Evolutionary conservation across 495 filamentous ascomycete genomes (phyloP), one percentile per base, ranked within the genome.

Genomic region (Podospora didyma): DNA sequence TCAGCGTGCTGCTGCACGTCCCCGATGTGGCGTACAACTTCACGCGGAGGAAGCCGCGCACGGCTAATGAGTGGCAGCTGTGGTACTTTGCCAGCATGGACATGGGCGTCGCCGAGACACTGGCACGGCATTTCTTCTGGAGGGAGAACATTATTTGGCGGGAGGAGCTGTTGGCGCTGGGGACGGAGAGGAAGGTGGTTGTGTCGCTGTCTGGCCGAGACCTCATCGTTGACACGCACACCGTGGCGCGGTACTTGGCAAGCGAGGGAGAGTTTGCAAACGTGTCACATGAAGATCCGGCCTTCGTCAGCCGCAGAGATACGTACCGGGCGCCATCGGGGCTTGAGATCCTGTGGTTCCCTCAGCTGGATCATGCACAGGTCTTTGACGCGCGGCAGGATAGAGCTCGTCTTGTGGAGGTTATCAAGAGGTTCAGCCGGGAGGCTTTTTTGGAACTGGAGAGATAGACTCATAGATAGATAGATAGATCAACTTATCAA

Each of bases 11-110:
- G 20, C 72, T 89, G 31, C 86, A 89, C 65, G 68, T 86, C 11
- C 86, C 86, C 22, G 78, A 86, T 56, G 83, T 89, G 41, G 84
- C 84, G n/a, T 88, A 83, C 74, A 89, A 89, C 62, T 88, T 89
- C 62, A 85, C 80, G 12, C 63, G 73, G 26, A 75, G 86, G 3
- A 66, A 65, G 45, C 85, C 86, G 0, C 68, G 49, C 24, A 51
- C 51, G 22, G 84, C 86, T 3, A 86, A 85, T 58, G 84, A 89
- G 67, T 77, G 80, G 69, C 80, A 84, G 68, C 73, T 89, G 35
- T 82, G 82, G 67, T 89, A 85, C 63, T 88, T 88, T 62, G 85
- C 81, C 9, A 81, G 76, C 37, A 87, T 75, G 66, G 86, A 89
- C 63, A 76, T 82, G 46, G 80, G 81, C 10, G 81, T 86, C 11